Conservation (phyloP, 257 asterid species). For the Penstemon eatonii region DNA sequence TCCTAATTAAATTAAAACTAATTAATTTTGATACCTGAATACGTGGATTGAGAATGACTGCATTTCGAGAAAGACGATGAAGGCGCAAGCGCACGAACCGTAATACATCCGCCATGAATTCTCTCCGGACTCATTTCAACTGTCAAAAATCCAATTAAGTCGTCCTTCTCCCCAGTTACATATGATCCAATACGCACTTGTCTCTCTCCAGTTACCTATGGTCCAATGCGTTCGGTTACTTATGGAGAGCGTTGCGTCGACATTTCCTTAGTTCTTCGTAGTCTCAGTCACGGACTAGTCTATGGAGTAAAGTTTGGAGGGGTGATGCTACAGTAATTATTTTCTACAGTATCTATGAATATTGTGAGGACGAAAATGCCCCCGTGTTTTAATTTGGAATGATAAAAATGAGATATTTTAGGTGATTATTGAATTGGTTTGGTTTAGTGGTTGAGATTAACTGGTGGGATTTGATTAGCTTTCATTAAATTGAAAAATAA, state of each 20-base stretch:
- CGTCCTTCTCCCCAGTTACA: neutral
- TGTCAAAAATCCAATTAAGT: neutral
- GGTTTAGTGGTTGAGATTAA: conserved; percentile 2
- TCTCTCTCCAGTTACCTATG: conserved; percentile 25
- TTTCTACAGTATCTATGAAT: neutral
- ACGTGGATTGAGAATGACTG: conserved; percentile 32
- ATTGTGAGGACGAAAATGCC: conserved; percentile 19
- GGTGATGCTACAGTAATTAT: neutral
- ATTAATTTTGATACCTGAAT: conserved; percentile 27
- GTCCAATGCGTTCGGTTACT: conserved; percentile 3
- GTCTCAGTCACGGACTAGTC: conserved; percentile 27
- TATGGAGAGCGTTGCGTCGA: conserved; percentile 7
- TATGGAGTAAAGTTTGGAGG: neutral
- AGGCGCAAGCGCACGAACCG: conserved; percentile 33
- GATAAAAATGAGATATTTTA: too few species aligned
- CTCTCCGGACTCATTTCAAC: conserved; percentile 40
- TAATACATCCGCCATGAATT: conserved; percentile 39
- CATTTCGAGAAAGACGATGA: conserved; percentile 39
- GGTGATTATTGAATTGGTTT: neutral
- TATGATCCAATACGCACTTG: too few species aligned
- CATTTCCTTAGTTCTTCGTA: conserved; percentile 26
- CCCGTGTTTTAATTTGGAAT: neutral
- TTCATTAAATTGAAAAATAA: neutral
- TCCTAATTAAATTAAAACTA: neutral
- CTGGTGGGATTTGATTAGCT: neutral